phyloP scores from a whole-genome alignment of 1,284 basidiomycete species.

The Takashimella koratensis region DNA sequence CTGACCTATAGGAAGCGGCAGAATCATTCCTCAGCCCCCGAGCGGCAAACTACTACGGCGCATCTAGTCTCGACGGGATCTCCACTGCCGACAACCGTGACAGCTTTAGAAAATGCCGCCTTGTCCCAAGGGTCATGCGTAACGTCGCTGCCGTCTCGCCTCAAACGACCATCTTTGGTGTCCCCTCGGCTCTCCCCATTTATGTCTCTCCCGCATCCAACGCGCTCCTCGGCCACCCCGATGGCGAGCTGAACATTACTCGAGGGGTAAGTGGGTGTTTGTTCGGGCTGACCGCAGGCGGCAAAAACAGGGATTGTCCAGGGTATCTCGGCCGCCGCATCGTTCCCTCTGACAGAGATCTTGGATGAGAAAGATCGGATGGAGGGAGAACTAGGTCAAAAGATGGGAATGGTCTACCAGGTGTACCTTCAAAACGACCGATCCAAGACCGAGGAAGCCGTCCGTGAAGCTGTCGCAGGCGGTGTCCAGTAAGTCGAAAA shows the following conservation, averaged over 20 bases:
- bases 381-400: constrained; percentile 14
- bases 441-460: constrained; percentile 40
- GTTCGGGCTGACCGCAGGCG: constrained; percentile 25
- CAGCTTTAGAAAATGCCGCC: constrained; percentile 52
- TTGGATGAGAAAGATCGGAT: constrained; percentile 25
- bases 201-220: constrained; percentile 53
- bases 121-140: constrained; percentile 51
- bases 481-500: constrained; percentile 19
- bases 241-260: constrained; percentile 53
- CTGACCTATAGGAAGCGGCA: constrained; percentile 53
- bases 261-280: constrained; percentile 32
- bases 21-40: constrained; percentile 32
- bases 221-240: constrained; percentile 52
- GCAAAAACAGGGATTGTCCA: constrained; percentile 41
- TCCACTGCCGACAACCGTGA: constrained; percentile 50
- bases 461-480: constrained; percentile 41
- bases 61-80: constrained; percentile 47
- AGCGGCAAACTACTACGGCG: constrained; percentile 29
- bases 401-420: constrained; percentile 34
- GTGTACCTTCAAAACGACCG: constrained; percentile 35
- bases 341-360: constrained; percentile 25
- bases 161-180: constrained; percentile 42
- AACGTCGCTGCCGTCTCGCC: constrained; percentile 35
- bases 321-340: constrained; percentile 41
- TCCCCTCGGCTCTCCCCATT: constrained; percentile 36